Conservation (phyloP, 176 grass and related monocot species). For the Triticum timopheevii region DNA sequence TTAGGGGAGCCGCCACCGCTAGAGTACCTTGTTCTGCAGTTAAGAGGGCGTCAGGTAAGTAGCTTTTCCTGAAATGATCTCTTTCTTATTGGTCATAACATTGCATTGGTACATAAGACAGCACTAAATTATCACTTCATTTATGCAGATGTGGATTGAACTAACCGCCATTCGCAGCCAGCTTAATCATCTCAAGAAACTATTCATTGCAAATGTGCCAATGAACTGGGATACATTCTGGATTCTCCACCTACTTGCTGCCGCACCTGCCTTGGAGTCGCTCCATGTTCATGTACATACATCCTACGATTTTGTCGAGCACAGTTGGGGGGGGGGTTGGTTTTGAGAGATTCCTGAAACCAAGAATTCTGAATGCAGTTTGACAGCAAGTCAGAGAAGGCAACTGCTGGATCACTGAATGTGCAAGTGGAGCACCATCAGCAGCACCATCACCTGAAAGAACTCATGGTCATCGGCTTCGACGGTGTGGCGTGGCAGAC, state of each 20-base stretch:
- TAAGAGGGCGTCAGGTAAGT: slow-evolving; percentile 21
- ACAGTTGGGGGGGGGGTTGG: too few relatives aligned
- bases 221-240: slow-evolving; percentile 1
- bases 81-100: neutral
- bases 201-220: slow-evolving; percentile 25
- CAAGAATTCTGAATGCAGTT: neutral
- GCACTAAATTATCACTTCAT: neutral
- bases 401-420: neutral
- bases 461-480: slow-evolving; percentile 19
- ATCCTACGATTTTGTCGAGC: neutral
- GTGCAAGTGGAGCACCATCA: neutral
- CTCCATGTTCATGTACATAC: neutral
- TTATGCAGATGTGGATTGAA: slow-evolving; percentile 28
- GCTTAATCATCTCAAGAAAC: neutral
- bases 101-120: neutral
- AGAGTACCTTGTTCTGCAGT: slow-evolving; percentile 34
- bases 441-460: neutral
- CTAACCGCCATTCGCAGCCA: neutral
- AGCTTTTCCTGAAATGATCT: neutral
- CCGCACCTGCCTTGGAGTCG: slow-evolving; percentile 10
- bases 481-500: neutral
- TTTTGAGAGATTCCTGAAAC: neutral
- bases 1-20: neutral
- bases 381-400: neutral
- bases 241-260: slow-evolving; percentile 23